A percentile compares a stretch with the other conserved stretches of the same genome.
These are phyloP conservation scores for Colletotrichum liaoningense DNA, from an alignment of 2,329 filamentous ascomycete species.

Conservation along the genomic window DNA sequence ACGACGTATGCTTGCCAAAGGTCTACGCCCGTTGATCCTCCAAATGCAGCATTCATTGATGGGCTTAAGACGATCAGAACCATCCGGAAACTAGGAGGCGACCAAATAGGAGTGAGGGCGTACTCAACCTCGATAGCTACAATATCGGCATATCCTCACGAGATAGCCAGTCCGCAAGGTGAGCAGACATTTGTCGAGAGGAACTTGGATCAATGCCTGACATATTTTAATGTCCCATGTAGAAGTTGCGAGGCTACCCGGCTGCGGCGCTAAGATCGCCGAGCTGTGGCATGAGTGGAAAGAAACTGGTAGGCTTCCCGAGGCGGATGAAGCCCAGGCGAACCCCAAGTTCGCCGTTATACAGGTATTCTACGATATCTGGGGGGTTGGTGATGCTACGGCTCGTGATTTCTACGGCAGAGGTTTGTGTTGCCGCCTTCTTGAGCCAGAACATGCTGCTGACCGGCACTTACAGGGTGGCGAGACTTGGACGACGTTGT, in stretches of 20 bases:
- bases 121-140: slow-evolving; percentile 90
- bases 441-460: not conserved
- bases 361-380: slow-evolving; percentile 82
- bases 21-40: slow-evolving; percentile 74
- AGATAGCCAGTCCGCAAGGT: slow-evolving; percentile 55
- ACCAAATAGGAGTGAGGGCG: slow-evolving; percentile 83
- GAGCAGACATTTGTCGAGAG: slow-evolving; percentile 33
- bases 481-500: slow-evolving; percentile 87
- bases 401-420: slow-evolving; percentile 84
- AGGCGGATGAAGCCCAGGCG: slow-evolving; percentile 71
- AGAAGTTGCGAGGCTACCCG: slow-evolving; percentile 73
- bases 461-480: slow-evolving; percentile 66
- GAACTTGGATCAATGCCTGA: not conserved
- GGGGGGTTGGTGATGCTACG: slow-evolving; percentile 88
- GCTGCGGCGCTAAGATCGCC: slow-evolving; percentile 84
- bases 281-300: slow-evolving; percentile 82
- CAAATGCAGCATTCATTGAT: slow-evolving; percentile 81
- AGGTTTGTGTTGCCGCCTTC: slow-evolving; percentile 44
- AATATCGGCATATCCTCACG: slow-evolving; percentile 81
- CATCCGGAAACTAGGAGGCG: slow-evolving; percentile 76
- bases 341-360: slow-evolving; percentile 75
- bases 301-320: slow-evolving; percentile 67
- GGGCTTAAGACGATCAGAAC: slow-evolving; percentile 80
- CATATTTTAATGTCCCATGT: slow-evolving; percentile 2
- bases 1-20: slow-evolving; percentile 84